Evolutionary conservation across 495 filamentous ascomycete genomes (phyloP).

Genomic region (Trichoderma gamsii): DNA sequence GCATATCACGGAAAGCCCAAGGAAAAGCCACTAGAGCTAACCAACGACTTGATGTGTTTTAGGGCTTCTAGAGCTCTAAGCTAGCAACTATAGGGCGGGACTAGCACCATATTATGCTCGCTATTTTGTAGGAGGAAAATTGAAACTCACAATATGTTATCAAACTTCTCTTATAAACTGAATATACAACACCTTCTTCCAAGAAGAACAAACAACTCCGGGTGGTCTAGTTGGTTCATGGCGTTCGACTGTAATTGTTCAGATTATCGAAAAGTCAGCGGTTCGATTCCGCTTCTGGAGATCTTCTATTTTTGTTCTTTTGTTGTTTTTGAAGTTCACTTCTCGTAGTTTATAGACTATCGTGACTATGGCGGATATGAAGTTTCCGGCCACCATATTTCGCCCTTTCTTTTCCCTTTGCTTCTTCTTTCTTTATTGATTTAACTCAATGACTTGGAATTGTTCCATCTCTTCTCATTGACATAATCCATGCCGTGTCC

Average conservation of each 20-base stretch:
- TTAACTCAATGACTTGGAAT: background rate
- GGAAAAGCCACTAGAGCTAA: no score
- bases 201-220: background rate
- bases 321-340: background rate
- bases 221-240: conserved; percentile 14
- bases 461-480: background rate
- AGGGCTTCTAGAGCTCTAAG: no score
- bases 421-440: background rate
- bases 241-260: conserved; percentile 10
- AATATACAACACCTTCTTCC: background rate
- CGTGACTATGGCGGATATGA: background rate
- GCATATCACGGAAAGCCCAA: no score
- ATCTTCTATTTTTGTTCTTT: background rate
- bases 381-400: no score
- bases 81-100: no score
- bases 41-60: no score
- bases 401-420: background rate
- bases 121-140: no score
- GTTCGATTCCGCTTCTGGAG: conserved; percentile 9
- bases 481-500: background rate
- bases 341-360: background rate
- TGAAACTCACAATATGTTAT: background rate
- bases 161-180: background rate
- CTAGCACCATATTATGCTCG: background rate
- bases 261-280: conserved; percentile 26